phyloP scores from a whole-genome alignment of 2,329 filamentous ascomycete genomes.

The Emergomyces pasteurianus region DNA sequence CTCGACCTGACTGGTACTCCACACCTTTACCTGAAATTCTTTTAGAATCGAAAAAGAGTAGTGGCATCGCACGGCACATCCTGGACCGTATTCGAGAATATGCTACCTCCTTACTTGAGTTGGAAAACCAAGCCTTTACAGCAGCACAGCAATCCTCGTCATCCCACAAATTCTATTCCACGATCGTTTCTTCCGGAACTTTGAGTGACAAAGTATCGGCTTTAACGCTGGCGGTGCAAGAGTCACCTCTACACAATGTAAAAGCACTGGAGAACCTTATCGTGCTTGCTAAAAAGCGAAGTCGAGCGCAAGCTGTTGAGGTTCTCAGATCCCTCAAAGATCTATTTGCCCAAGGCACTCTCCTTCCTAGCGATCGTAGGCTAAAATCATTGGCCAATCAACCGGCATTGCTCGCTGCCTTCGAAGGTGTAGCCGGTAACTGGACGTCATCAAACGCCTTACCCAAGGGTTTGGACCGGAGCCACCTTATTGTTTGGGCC shows the following conservation, averaged over 20 bases:
- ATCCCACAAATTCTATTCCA: constrained; percentile 89
- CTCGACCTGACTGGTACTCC: constrained; percentile 57
- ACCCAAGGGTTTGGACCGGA: constrained; percentile 60
- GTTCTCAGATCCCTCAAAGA: constrained; percentile 91
- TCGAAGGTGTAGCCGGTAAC: constrained; percentile 49
- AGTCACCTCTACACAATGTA: constrained; percentile 86
- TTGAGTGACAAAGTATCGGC: constrained; percentile 95
- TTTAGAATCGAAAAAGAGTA: constrained; percentile 32
- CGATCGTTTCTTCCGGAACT: constrained; percentile 93
- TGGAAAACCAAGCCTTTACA: constrained; percentile 65
- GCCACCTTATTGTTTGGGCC: constrained; percentile 74
- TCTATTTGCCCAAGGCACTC: constrained; percentile 75
- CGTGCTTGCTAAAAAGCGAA: constrained; percentile 78
- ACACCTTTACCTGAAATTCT: constrained; percentile 44
- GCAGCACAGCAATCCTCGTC: constrained; percentile 59
- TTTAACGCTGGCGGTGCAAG: constrained; percentile 84
- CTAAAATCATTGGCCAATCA: constrained; percentile 70
- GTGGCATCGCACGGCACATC: constrained; percentile 38
- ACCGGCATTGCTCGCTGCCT: constrained; percentile 57
- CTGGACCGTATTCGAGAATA: constrained; percentile 51
- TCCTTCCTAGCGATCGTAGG: constrained; percentile 73
- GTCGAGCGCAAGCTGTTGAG: constrained; percentile 80
- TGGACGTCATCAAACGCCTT: constrained; percentile 63
- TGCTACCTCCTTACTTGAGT: constrained; percentile 61
- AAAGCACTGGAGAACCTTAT: constrained; percentile 81